Conservation (phyloP, 2,329 filamentous ascomycete genomes). For the Pezicula radicicola region DNA sequence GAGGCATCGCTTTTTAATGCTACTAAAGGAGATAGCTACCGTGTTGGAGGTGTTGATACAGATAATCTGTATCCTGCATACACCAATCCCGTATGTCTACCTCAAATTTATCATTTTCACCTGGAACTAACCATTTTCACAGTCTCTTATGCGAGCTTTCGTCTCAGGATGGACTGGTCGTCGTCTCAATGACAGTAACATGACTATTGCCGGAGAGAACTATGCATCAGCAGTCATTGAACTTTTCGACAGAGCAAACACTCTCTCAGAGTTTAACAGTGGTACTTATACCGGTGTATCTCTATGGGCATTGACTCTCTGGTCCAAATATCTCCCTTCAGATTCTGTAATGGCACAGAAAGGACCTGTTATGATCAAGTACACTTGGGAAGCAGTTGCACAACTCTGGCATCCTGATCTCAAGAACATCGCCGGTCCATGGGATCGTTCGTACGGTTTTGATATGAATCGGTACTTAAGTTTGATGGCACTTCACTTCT, state of each 20-base stretch:
- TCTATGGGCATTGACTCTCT: constrained; percentile 54
- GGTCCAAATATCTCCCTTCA: constrained; percentile 55
- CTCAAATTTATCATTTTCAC: not conserved
- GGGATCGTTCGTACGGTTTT: constrained; percentile 61
- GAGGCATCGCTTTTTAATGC: constrained; percentile 51
- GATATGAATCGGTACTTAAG: constrained; percentile 62
- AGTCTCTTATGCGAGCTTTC: constrained; percentile 58
- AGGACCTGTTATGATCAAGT: constrained; percentile 46
- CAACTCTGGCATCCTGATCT: constrained; percentile 55
- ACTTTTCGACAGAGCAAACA: constrained; percentile 52
- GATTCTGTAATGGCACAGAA: constrained; percentile 51
- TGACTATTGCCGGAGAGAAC: constrained; percentile 53
- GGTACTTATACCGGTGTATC: constrained; percentile 62
- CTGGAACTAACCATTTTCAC: not conserved
- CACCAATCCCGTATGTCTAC: constrained; percentile 47
- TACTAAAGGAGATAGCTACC: constrained; percentile 57
- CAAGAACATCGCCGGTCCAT: constrained; percentile 60
- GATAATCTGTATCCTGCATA: constrained; percentile 63
- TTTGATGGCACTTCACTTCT: constrained; percentile 56
- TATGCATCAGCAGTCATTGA: constrained; percentile 54
- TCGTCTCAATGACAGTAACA: constrained; percentile 50
- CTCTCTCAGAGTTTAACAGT: constrained; percentile 53
- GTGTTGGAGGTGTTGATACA: constrained; percentile 54
- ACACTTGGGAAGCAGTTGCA: constrained; percentile 50
- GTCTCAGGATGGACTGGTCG: constrained; percentile 56